Conservation (phyloP, 106 monocot genomes). For the Amphibolis antarctica region DNA sequence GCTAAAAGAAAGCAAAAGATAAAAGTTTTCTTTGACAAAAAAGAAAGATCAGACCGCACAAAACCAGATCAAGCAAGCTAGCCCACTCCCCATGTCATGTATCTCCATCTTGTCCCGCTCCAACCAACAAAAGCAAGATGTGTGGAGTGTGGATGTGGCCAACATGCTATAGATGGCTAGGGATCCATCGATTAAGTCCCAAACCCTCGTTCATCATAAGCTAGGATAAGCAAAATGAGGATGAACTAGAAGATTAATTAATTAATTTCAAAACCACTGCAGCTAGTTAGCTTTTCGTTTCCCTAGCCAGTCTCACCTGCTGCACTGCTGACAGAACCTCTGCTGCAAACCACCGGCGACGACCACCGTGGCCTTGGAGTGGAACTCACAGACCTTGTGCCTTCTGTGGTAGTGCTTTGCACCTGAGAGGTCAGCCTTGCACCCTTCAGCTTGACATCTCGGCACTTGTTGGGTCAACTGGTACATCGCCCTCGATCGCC, state of each 20-base stretch:
- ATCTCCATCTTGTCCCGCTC: too few relatives aligned
- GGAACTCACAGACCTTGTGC: conserved; percentile 50
- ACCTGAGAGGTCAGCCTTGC: conserved; percentile 38
- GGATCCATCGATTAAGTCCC: too few relatives aligned
- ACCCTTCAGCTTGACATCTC: conserved; percentile 22
- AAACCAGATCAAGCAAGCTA: too few relatives aligned
- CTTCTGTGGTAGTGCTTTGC: conserved; percentile 43
- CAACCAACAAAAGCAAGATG: too few relatives aligned
- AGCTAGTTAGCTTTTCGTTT: background rate
- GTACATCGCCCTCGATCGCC: conserved; percentile 21
- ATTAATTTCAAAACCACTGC: too few relatives aligned
- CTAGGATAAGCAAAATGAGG: background rate
- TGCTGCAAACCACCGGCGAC: conserved; percentile 33
- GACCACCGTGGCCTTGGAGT: conserved; percentile 41
- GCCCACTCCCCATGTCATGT: background rate
- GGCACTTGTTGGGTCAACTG: conserved; percentile 17
- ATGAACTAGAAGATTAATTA: background rate
- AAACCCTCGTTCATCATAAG: too few relatives aligned
- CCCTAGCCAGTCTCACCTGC: background rate
- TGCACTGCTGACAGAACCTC: conserved; percentile 35
- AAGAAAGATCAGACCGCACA: background rate
- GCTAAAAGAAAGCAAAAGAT: background rate
- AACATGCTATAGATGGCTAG: too few relatives aligned
- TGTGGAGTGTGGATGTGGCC: too few relatives aligned
- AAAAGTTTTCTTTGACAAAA: background rate